Evolutionary conservation across 768 basidiomycete species (phyloP), one percentile per base, ranked within the genome.

Genomic region (Pulveroboletus sp.): DNA sequence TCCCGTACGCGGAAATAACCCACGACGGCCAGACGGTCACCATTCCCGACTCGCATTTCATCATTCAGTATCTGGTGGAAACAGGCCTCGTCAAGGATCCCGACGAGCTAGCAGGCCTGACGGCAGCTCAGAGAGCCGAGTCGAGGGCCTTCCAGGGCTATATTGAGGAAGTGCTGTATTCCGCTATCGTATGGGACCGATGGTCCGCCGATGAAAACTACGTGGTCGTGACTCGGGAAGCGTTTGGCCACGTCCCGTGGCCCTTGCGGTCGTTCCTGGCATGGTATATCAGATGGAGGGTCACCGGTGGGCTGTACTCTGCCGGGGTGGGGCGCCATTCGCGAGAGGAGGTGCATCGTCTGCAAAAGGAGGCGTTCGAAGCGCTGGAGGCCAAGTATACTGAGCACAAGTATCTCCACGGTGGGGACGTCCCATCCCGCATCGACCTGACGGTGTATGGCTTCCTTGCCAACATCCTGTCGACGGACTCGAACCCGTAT

Each of bases 61-160:
- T 69, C 50, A 59, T 69, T 26, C 54, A 53, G 36, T 59, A 69
- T 30, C 50, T 70, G n/a, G 54, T 69, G 10, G 58, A 63, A 17
- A 53, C 55, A 1, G 51, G 40, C 10, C 49, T 70, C 10, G 21
- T 59, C 46, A 49, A 55, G 24, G 67, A 70, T 39, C 66, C 63
- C 4, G 68, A 69, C 35, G 50, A 58, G 5, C 30, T 54, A 15
- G 68, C 64, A 0, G 53, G 53, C 7, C 38, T 69, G 51, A 63
- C 69, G 5, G 13, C 57, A 1, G 53, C 28, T 18, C 66, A 71
- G 50, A 59, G 18, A 42, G 68, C 60, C 39, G 68, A 69, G 41
- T 69, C 69, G 24, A 57, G 69, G 48, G 69, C 69, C 14, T 68
- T 66, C 45, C 67, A 69, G 30, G 66, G 57, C 11, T 69, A 59